phyloP scores from a whole-genome alignment of 139 green algal species.

The Axilococcus clingmanii region DNA sequence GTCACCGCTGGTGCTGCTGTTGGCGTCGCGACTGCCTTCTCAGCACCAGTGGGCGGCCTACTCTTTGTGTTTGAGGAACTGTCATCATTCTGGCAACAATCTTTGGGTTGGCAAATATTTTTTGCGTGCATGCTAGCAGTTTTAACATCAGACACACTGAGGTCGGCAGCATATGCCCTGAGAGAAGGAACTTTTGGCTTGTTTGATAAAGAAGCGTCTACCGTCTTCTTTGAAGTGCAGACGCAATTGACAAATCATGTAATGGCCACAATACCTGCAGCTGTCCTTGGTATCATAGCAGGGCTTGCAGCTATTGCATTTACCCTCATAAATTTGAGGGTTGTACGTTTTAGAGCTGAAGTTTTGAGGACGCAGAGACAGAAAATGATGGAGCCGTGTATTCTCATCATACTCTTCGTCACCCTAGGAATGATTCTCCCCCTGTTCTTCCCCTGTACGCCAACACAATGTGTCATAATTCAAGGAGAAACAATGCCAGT shows the following conservation, averaged over 20 bases:
- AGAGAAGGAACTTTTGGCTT: slow-evolving; percentile 48
- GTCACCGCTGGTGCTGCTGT: slow-evolving; percentile 73
- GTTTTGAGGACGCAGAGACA: slow-evolving; percentile 22
- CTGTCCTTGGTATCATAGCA: slow-evolving; percentile 53
- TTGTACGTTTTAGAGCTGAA: slow-evolving; percentile 22
- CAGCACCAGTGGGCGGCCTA: slow-evolving; percentile 70
- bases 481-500: slow-evolving; percentile 33
- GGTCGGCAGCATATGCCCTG: slow-evolving; percentile 41
- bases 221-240: slow-evolving; percentile 48
- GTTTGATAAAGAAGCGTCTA: slow-evolving; percentile 46
- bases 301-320: slow-evolving; percentile 63
- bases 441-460: slow-evolving; percentile 65
- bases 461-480: slow-evolving; percentile 39
- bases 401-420: slow-evolving; percentile 66
- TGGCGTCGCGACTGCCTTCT: slow-evolving; percentile 75
- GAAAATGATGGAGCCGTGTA: slow-evolving; percentile 58
- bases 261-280: slow-evolving; percentile 58
- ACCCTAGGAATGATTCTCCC: slow-evolving; percentile 71
- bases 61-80: slow-evolving; percentile 86
- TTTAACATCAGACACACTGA: slow-evolving; percentile 54
- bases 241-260: slow-evolving; percentile 55
- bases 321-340: slow-evolving; percentile 64
- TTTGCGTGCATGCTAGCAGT: slow-evolving; percentile 64
- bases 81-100: slow-evolving; percentile 67
- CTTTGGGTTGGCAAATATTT: slow-evolving; percentile 74